Evolutionary conservation across 129 eudicot genomes (phyloP).

Genomic region (Erigeron canadensis): DNA sequence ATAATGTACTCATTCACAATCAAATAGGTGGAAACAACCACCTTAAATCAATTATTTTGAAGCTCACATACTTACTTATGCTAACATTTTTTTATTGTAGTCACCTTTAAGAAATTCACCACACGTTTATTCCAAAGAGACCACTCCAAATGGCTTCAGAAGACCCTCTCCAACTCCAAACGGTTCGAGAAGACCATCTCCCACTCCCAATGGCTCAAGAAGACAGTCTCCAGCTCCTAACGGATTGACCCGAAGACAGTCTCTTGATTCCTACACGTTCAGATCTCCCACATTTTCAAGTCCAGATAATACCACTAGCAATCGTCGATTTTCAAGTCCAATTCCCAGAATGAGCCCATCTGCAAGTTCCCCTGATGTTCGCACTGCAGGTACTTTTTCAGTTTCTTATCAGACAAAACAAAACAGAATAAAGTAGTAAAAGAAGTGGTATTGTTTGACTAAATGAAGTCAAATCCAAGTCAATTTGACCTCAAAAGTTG

Average conservation of each 20-base stretch:
- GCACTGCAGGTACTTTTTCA: constrained; percentile 25
- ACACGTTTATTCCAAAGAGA: constrained; percentile 36
- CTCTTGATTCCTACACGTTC: constrained; percentile 35
- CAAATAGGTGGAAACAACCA: not conserved
- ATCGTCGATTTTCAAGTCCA: constrained; percentile 49
- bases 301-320: constrained; percentile 17
- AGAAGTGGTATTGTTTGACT: not conserved
- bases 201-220: constrained; percentile 32
- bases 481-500: constrained; percentile 13
- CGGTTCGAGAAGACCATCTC: constrained; percentile 36
- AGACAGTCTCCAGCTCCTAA: constrained; percentile 33
- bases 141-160: constrained; percentile 35
- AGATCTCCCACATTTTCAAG: constrained; percentile 25
- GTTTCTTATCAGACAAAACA: not conserved
- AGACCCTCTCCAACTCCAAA: constrained; percentile 36
- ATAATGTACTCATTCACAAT: not conserved
- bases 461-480: not conserved
- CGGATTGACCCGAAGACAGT: constrained; percentile 37
- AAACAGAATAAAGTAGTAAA: not conserved
- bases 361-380: constrained; percentile 37
- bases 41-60: constrained; percentile 8
- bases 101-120: constrained; percentile 40
- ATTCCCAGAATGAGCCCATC: constrained; percentile 32
- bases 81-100: constrained; percentile 20
- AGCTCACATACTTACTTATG: not conserved